Conservation (phyloP, 257 asterid species). For the Solanum appendiculatum region DNA sequence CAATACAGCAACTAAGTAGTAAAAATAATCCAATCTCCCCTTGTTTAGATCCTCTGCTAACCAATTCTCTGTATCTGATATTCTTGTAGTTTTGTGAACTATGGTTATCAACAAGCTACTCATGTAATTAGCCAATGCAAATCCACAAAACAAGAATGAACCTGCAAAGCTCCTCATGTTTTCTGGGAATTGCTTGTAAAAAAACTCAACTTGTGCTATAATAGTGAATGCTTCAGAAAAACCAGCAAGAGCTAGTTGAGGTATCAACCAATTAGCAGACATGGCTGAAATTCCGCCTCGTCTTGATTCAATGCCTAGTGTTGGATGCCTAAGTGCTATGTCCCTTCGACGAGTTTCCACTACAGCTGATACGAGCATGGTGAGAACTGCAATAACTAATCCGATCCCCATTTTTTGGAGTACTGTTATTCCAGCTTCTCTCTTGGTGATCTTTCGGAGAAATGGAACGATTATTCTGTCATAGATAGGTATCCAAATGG, state of each 20-base stretch:
- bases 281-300: slow-evolving; percentile 16
- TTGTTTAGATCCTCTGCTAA: slow-evolving; percentile 27
- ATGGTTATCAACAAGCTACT: slow-evolving; percentile 18
- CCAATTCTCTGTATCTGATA: slow-evolving; percentile 12
- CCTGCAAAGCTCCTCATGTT: slow-evolving; percentile 32
- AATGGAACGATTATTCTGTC: slow-evolving; percentile 18
- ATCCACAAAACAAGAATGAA: slow-evolving; percentile 18
- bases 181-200: slow-evolving; percentile 29
- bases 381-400: not conserved
- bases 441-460: slow-evolving; percentile 3
- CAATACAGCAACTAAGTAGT: slow-evolving; percentile 13
- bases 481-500: slow-evolving; percentile 16
- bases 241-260: slow-evolving; percentile 21
- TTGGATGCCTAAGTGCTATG: not conserved
- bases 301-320: slow-evolving; percentile 8
- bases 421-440: slow-evolving; percentile 17
- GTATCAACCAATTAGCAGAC: slow-evolving; percentile 27
- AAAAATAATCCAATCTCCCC: slow-evolving; percentile 27
- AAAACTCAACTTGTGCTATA: slow-evolving; percentile 18
- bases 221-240: slow-evolving; percentile 22
- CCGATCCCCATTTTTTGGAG: slow-evolving; percentile 27
- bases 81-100: slow-evolving; percentile 10
- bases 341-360: slow-evolving; percentile 9
- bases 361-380: slow-evolving; percentile 11
- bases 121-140: slow-evolving; percentile 11